Evolutionary conservation across 805 yeast species (phyloP), one percentile per base, ranked within the genome.

Genomic region (Candida orba): DNA sequence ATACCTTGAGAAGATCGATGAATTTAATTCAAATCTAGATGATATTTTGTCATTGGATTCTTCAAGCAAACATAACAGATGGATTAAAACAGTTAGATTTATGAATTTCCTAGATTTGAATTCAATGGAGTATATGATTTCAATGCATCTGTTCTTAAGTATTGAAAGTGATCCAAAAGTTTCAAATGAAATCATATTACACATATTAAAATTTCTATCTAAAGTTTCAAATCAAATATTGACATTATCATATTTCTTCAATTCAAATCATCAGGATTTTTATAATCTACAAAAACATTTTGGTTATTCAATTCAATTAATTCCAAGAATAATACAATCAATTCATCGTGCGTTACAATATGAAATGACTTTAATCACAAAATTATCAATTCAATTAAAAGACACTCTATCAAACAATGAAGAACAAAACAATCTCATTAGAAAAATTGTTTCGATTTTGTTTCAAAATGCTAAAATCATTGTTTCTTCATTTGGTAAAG

Each of bases 401-500:
- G 12, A 15, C 12, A 9, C 29, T 27, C 29, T 13, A 9, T 12
- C 13, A 13, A 27, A 3, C 13, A 27, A 27, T 6, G 14, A 27
- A 10, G 14, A 27, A 10, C 29, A 8, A 27, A 12, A 10, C 6
- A 10, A 27, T 27, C 10, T 27, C 8, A 27, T 27, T 2, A 27
- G 29, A 10, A 27, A 27, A 27, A 27, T 13, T 8, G 29, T 27
- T 13, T 10, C 29, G 14, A 14, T 31, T 15, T 27, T 39, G 12
- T 24, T 37, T 8, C 45, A 39, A 31, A 45, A 45, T 31, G n/a
- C 39, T 5, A 45, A 45, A 25, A 45, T 42, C 2, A 36, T 45
- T 8, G 41, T 39, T 3, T 39, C 45, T 4, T 18, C 38, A 13
- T 36, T 30, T 15, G 41, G 45, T 3, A 32, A 41, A 18, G 31